Evolutionary conservation across 2,329 filamentous ascomycete species (phyloP), one percentile per base, ranked within the genome.

Genomic region (Alternaria sp.): DNA sequence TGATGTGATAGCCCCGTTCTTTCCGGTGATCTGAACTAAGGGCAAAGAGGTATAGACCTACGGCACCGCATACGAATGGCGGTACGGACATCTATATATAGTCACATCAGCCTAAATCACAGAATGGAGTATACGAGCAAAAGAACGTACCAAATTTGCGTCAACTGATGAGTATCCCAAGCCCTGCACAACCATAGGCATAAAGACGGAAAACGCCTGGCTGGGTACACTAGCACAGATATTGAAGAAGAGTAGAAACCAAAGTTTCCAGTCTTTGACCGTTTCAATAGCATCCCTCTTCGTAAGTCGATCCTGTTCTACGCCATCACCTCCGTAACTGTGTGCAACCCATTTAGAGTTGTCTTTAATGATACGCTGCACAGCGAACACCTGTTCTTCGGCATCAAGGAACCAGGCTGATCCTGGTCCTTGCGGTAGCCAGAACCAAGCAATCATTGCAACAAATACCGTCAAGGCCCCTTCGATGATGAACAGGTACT

Each of bases 181-280:
- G 2, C 65, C 65, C 1, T 82, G 80, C 1, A 85, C 81, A 0
- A 83, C 81, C 49, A 85, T 83, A 0, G 82, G 83, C 62, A 84
- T 79, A 11, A 79, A 78, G 32, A 85, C 81, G 12, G 82, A 57
- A 66, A 70, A 54, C 58, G 78, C 57, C 69, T 78, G 5, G 79
- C 73, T 50, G 72, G 74, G 28, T 70, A 76, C 11, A 80, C 83
- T 22, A 70, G 82, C 68, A 82, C 84, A 6, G 78, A 79, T 28
- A 81, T 79, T 56, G 80, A 77, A 50, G 80, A 79, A 49, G 14
- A 72, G 51, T 2, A 71, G 12, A 18, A 66, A 67, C 68, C 67
- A 73, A 5, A 70, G 60, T 40, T 70, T 73, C 66, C 67, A 70
- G 38, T 73, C 68, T 18, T 34, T 59, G 1, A 56, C 38, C 8